A percentile compares a stretch with the other conserved stretches of the same genome.
phyloP scores from a whole-genome alignment of 352 stramenopile species.

The Phytophthora agathidicida region DNA sequence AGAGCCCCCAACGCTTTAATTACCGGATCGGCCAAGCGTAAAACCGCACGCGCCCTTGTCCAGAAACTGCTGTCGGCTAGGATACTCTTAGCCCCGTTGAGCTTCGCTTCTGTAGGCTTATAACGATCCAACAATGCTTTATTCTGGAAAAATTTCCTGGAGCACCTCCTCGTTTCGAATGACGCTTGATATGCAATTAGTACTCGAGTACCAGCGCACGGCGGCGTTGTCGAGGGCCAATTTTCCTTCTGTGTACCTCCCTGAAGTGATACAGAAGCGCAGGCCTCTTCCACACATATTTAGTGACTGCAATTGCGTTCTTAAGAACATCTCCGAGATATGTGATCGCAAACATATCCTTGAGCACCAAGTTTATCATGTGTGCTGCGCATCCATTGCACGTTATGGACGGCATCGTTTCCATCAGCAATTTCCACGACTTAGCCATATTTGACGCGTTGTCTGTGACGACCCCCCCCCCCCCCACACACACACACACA shows the following conservation, averaged over 20 bases:
- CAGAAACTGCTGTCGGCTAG: slow-evolving; percentile 9
- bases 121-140: neutral
- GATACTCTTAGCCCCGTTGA: neutral
- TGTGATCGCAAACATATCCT: neutral
- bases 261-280: slow-evolving; percentile 10
- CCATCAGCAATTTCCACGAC: slow-evolving; percentile 4
- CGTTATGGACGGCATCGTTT: neutral
- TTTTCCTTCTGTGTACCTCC: neutral
- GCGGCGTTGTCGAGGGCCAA: neutral
- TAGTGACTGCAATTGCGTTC: neutral
- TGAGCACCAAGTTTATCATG: slow-evolving; percentile 7
- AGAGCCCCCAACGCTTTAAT: slow-evolving; percentile 12
- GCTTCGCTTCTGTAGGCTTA: neutral
- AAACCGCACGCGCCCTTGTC: neutral
- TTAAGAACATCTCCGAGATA: neutral
- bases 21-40: slow-evolving; percentile 4
- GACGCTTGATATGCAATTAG: slow-evolving; percentile 12
- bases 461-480: slow-evolving; percentile 11
- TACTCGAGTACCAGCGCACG: slow-evolving; percentile 12
- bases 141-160: neutral
- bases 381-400: slow-evolving; percentile 13
- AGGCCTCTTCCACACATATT: slow-evolving; percentile 4
- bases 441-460: slow-evolving; percentile 8
- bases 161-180: slow-evolving; percentile 1
- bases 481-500: neutral